phyloP scores from a whole-genome alignment of 345 rosid genomes.

The Brassica incana region DNA sequence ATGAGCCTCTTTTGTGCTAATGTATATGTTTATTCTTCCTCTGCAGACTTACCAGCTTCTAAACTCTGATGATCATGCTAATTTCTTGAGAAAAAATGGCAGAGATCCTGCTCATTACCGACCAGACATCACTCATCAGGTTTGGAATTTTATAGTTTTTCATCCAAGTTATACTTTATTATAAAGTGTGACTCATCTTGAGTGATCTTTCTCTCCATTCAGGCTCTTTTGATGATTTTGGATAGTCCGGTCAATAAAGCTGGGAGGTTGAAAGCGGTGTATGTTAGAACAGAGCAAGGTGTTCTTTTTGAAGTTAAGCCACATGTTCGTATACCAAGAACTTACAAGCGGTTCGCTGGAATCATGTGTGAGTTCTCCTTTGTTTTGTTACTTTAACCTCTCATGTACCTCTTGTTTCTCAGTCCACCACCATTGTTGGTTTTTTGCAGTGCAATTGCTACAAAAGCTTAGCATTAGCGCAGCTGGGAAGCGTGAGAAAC shows the following conservation, averaged over 20 bases:
- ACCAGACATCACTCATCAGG: conserved; percentile 89
- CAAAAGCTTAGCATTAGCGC: conserved; percentile 80
- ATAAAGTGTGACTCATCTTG: conserved; percentile 13
- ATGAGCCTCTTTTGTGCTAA: not conserved
- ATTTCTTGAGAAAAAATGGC: conserved; percentile 68
- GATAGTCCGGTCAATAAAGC: conserved; percentile 91
- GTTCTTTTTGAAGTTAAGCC: conserved; percentile 87
- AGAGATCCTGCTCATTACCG: conserved; percentile 80
- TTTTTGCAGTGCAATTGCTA: conserved; percentile 73
- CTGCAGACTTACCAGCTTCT: conserved; percentile 77
- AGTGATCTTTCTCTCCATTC: conserved; percentile 11
- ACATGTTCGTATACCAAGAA: conserved; percentile 86
- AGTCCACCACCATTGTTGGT: conserved; percentile 6
- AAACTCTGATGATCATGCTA: conserved; percentile 84
- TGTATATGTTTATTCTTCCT: conserved; percentile 6
- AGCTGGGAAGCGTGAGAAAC: conserved; percentile 76
- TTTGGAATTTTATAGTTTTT: conserved; percentile 6
- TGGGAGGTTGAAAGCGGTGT: conserved; percentile 75
- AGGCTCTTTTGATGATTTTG: conserved; percentile 77
- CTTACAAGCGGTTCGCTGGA: conserved; percentile 79
- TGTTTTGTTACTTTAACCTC: not conserved
- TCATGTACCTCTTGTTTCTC: conserved; percentile 2
- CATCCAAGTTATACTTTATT: too few relatives aligned
- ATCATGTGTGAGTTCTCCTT: conserved; percentile 64
- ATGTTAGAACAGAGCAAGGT: conserved; percentile 82